These are phyloP conservation scores for Aspergillus egyptiacus DNA, from an alignment of 495 filamentous ascomycete genomes.

Conservation along the genomic window DNA sequence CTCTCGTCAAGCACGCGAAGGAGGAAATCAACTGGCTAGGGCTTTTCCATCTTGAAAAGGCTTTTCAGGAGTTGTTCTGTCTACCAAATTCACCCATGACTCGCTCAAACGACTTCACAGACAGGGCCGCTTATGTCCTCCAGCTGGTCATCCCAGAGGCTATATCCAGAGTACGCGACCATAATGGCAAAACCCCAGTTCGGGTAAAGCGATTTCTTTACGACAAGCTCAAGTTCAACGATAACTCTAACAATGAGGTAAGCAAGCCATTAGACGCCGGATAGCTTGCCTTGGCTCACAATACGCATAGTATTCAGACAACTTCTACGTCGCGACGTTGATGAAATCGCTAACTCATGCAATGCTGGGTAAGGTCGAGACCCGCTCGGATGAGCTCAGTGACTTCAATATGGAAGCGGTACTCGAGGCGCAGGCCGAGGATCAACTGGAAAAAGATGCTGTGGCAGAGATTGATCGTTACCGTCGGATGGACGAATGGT, in stretches of 20 bases:
- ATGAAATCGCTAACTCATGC: conserved; percentile 75
- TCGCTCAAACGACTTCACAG: conserved; percentile 79
- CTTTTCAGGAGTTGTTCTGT: conserved; percentile 86
- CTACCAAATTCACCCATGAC: conserved; percentile 65
- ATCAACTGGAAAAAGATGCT: conserved; percentile 61
- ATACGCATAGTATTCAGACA: conserved; percentile 61
- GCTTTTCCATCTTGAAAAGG: conserved; percentile 71
- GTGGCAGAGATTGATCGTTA: conserved; percentile 85
- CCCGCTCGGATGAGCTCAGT: conserved; percentile 34
- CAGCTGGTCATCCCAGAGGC: conserved; percentile 75
- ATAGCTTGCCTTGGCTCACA: conserved; percentile 7
- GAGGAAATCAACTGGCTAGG: conserved; percentile 71
- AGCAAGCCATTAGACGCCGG: conserved; percentile 10
- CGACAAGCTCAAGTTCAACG: conserved; percentile 85
- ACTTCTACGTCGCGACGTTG: conserved; percentile 76
- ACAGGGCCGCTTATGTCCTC: conserved; percentile 73
- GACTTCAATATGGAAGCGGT: conserved; percentile 45
- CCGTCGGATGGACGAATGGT: conserved; percentile 90
- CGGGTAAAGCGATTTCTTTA: conserved; percentile 72
- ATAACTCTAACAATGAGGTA: conserved; percentile 79
- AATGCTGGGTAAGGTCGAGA: conserved; percentile 51
- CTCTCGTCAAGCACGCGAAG: conserved; percentile 66
- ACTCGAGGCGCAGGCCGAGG: conserved; percentile 51
- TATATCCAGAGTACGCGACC: conserved; percentile 71
- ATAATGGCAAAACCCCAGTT: conserved; percentile 67